Evolutionary conservation across 176 grass and related monocot species (phyloP), one percentile per base, ranked within the genome.

Genomic region (Panicum miliaceum): DNA sequence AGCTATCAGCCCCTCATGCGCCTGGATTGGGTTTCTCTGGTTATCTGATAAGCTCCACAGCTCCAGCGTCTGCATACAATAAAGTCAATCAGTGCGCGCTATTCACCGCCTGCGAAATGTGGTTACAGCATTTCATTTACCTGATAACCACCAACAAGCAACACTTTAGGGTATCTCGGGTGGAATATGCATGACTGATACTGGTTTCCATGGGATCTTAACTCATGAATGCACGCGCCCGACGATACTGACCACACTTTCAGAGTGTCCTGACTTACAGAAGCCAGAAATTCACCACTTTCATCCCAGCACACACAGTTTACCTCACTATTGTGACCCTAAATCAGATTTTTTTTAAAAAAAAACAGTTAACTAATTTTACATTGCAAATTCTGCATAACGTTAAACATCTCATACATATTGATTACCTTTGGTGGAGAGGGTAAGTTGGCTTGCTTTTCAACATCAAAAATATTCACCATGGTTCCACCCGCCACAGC

Each of bases 121-220:
- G n/a, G 15, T 73, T 34, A 19, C 8, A 5, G 25, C 25, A 73
- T 29, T 51, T 32, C 22, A 56, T 59, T 84, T 95, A 94, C 97
- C 93, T 99, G 86, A 84, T 99, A 99, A 56, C 93, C 93, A 59
- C 97, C 93, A 27, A 99, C 90, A 15, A 99, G 85, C 84, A 96
- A 57, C 45, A 99, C 82, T 53, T 96, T 95, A 0, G 88, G 88
- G 26, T 81, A 84, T 83, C 91, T 86, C 14, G 93, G 96, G 64
- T 99, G 96, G 88, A 99, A 99, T 62, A 82, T 82, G 81, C 97
- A 99, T 34, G 97, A 96, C 82, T 94, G 77, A 34, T 94, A 99
- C 59, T 92, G 91, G 84, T 99, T 92, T 58, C 93, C 97, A 42
- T 89, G 86, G 50, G 97, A 99, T 67, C 88, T 90, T 61, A 96